phyloP scores from a whole-genome alignment of 2,329 filamentous ascomycete genomes.

The Cucurbitaria berberidis region DNA sequence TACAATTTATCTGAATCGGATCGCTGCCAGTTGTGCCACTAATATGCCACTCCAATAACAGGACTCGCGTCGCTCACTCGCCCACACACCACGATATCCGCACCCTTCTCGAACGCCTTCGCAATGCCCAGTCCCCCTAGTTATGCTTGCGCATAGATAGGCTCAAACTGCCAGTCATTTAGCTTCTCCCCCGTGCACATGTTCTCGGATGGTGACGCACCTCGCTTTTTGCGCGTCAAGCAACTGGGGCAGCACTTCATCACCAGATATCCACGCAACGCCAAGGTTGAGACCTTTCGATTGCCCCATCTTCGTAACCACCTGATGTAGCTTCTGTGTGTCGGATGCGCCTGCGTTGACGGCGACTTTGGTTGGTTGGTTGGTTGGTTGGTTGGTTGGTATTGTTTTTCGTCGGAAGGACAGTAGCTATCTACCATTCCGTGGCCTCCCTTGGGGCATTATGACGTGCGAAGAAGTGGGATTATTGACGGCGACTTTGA shows the following conservation, averaged over 20 bases:
- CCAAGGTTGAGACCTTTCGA: conserved; percentile 31
- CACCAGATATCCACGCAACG: conserved; percentile 54
- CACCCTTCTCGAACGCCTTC: conserved; percentile 49
- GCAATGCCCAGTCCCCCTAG: conserved; percentile 54
- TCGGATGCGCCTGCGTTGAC: conserved; percentile 45
- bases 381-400: too few species aligned
- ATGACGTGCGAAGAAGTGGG: too few species aligned
- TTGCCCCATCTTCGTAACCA: conserved; percentile 33
- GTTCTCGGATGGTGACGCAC: conserved; percentile 42
- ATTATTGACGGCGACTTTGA: conserved; percentile 46
- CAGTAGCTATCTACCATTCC: too few species aligned
- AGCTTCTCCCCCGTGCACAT: conserved; percentile 50
- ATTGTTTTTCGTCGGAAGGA: too few species aligned
- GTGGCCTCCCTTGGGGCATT: too few species aligned
- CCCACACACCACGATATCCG: conserved; percentile 54
- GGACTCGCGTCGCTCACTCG: conserved; percentile 54
- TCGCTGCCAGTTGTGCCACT: conserved; percentile 54
- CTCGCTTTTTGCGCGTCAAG: conserved; percentile 46
- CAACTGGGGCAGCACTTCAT: conserved; percentile 46
- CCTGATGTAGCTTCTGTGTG: conserved; percentile 33
- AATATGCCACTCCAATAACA: conserved; percentile 52
- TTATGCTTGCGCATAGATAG: conserved; percentile 49
- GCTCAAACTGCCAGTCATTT: conserved; percentile 44
- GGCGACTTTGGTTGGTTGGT: too few species aligned
- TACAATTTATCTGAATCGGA: conserved; percentile 50